Conservation (phyloP, 768 basidiomycete species). For the Psilocybe cyanescens region DNA sequence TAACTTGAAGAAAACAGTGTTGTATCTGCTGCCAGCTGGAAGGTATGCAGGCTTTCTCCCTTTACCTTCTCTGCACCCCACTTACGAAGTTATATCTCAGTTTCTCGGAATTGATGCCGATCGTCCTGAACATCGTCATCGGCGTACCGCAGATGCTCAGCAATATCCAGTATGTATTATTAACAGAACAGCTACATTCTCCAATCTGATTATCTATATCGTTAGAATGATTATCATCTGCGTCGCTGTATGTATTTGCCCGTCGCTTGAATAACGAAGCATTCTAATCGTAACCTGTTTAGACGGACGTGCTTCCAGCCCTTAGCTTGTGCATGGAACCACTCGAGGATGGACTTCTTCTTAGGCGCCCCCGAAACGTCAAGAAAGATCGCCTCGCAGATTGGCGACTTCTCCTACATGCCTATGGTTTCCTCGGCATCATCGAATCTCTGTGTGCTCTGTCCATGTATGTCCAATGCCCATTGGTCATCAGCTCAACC, state of each 20-base stretch:
- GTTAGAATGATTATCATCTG: conserved; percentile 51
- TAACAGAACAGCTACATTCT: neutral
- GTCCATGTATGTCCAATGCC: conserved; percentile 42
- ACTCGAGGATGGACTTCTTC: conserved; percentile 62
- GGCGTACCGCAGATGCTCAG: conserved; percentile 40
- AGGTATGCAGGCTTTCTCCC: conserved; percentile 31
- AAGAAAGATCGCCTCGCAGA: conserved; percentile 61
- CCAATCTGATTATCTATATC: neutral
- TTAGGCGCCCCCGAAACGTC: conserved; percentile 56
- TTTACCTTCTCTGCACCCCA: too few relatives aligned
- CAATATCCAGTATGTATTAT: conserved; percentile 41
- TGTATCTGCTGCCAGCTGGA: conserved; percentile 55
- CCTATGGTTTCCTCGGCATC: conserved; percentile 60
- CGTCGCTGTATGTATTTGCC: conserved; percentile 34
- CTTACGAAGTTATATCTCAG: conserved; percentile 23
- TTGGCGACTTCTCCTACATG: conserved; percentile 55
- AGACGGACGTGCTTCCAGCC: conserved; percentile 60
- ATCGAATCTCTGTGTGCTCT: conserved; percentile 50
- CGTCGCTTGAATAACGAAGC: neutral
- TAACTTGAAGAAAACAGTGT: conserved; percentile 60
- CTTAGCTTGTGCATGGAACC: conserved; percentile 61
- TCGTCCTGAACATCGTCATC: conserved; percentile 50
- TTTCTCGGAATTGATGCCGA: conserved; percentile 66
- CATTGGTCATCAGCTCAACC: neutral
- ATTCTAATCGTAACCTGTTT: neutral